Evolutionary conservation across 257 asterid genomes (phyloP).

Genomic region (Solanum pimpinellifolium): DNA sequence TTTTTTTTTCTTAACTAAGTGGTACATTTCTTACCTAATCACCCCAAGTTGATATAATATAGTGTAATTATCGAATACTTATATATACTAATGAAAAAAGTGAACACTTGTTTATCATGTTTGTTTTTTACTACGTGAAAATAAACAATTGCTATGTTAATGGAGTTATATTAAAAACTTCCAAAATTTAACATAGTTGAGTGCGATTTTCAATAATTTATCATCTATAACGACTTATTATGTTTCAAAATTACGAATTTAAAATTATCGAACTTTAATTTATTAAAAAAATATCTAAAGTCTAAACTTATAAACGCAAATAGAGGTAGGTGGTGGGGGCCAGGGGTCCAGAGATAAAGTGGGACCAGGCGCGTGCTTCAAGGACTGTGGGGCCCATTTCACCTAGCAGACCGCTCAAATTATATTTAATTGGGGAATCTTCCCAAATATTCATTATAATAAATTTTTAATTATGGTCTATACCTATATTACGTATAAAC

Average conservation of each 20-base stretch:
- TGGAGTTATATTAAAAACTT: not conserved
- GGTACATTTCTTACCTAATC: not conserved
- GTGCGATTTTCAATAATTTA: not conserved
- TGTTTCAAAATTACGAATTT: not conserved
- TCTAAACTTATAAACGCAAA: not conserved
- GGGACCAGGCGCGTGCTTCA: not conserved
- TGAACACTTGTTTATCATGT: not conserved
- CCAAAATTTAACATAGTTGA: not conserved
- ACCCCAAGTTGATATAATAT: not conserved
- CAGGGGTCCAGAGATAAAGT: not conserved
- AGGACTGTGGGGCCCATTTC: not conserved
- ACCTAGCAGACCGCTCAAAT: not conserved
- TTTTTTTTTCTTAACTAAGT: not conserved
- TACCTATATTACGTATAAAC: too few species aligned
- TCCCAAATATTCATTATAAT: not conserved
- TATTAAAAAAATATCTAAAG: not conserved
- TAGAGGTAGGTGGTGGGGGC: not conserved
- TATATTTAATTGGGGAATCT: too few species aligned
- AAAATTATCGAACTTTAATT: not conserved
- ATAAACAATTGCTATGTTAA: not conserved
- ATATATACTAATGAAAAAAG: not conserved
- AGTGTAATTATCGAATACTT: not conserved
- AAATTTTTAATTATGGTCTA: too few species aligned
- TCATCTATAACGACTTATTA: not conserved
- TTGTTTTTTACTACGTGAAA: not conserved